Evolutionary conservation across 2,329 filamentous ascomycete genomes (phyloP).

Genomic region (Beauveria sp.): DNA sequence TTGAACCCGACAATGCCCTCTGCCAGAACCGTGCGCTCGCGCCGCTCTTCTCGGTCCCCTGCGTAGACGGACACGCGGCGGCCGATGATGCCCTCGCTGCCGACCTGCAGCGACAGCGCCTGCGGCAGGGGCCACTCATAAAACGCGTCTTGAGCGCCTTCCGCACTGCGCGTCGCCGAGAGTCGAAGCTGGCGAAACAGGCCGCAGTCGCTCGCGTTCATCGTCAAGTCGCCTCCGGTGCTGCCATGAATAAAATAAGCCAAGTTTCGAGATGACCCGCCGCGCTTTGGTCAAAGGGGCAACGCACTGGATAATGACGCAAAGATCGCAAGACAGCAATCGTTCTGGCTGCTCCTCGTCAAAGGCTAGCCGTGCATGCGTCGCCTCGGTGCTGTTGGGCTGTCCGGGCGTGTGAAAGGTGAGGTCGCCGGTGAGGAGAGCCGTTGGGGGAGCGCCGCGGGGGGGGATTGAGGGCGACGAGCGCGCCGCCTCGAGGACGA

Average conservation of each 20-base stretch:
- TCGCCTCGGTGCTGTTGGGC: constrained; percentile 30
- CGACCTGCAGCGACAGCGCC: constrained; percentile 37
- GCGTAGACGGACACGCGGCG: constrained; percentile 36
- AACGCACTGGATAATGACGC: constrained; percentile 37
- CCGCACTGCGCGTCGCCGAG: background rate
- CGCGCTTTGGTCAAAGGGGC: background rate
- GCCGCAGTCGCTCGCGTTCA: constrained; percentile 32
- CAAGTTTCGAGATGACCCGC: too few relatives aligned
- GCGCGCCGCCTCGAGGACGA: constrained; percentile 36
- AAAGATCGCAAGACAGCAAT: constrained; percentile 19
- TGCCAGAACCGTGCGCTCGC: constrained; percentile 27
- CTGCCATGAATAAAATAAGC: constrained; percentile 16
- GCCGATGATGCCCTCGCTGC: constrained; percentile 40
- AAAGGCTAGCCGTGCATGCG: constrained; percentile 35
- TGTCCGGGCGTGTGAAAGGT: constrained; percentile 36
- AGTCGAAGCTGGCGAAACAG: constrained; percentile 33
- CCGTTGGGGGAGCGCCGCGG: background rate
- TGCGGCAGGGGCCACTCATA: constrained; percentile 27
- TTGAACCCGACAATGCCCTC: constrained; percentile 47
- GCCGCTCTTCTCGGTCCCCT: constrained; percentile 13
- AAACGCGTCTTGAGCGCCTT: constrained; percentile 1
- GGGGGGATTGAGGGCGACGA: constrained; percentile 34
- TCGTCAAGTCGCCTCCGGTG: constrained; percentile 36
- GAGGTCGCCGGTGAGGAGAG: constrained; percentile 27
- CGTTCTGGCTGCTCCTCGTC: constrained; percentile 16